Evolutionary conservation across 2,329 filamentous ascomycete genomes (phyloP).

Genomic region (Drechslerella stenobrocha): DNA sequence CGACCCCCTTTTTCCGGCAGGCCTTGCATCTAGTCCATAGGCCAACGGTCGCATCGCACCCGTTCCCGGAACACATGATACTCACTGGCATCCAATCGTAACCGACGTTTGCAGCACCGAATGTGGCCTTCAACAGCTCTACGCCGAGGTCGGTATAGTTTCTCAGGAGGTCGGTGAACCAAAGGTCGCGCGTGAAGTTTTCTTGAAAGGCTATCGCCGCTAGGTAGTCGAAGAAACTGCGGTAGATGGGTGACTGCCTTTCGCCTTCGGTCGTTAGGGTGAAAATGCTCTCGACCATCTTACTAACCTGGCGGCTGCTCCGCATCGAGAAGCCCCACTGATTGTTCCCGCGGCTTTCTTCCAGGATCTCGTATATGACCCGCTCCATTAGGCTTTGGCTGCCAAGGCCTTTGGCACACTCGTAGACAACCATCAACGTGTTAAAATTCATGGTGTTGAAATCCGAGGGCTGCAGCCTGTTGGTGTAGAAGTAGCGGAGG

Average conservation of each 20-base stretch:
- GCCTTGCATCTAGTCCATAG: slow-evolving; percentile 15
- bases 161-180: slow-evolving; percentile 21
- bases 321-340: too few relatives aligned
- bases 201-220: slow-evolving; percentile 14
- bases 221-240: slow-evolving; percentile 15
- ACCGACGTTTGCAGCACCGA: too few relatives aligned
- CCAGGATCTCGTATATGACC: slow-evolving; percentile 19
- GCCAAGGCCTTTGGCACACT: slow-evolving; percentile 28
- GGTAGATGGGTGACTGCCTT: slow-evolving; percentile 14
- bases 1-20: slow-evolving; percentile 3
- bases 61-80: slow-evolving; percentile 17
- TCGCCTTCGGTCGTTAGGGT: slow-evolving; percentile 16
- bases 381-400: slow-evolving; percentile 25
- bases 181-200: slow-evolving; percentile 5
- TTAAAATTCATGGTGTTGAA: slow-evolving; percentile 19
- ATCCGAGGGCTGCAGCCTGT: too few relatives aligned
- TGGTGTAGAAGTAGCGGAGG: slow-evolving; percentile 24
- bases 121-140: slow-evolving; percentile 23
- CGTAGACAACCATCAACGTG: slow-evolving; percentile 22
- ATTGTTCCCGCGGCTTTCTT: too few relatives aligned
- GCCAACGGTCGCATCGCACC: slow-evolving; percentile 19
- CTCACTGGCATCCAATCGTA: neutral
- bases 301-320: too few relatives aligned
- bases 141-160: slow-evolving; percentile 11
- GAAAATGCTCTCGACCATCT: slow-evolving; percentile 30